Percentiles rank a stretch among this genome's conserved stretches.
Evolutionary conservation across 2,329 filamentous ascomycete genomes (phyloP).

Genomic region (Capronia coronata): DNA sequence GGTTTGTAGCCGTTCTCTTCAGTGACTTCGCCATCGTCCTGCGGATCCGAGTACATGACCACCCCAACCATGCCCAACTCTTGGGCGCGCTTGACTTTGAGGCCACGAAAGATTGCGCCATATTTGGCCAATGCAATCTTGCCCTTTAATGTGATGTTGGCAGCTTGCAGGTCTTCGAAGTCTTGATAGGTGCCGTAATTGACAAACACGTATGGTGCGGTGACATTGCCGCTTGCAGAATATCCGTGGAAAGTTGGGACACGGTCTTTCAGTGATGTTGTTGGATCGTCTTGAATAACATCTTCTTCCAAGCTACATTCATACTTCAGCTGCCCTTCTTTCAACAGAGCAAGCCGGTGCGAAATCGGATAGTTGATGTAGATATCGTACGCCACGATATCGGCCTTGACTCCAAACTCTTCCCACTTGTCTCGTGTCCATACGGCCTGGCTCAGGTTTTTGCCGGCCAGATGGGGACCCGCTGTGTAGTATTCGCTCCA

Average conservation of each 20-base stretch:
- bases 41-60: constrained; percentile 80
- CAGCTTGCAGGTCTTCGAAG: constrained; percentile 70
- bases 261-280: constrained; percentile 62
- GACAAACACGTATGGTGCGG: constrained; percentile 76
- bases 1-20: constrained; percentile 70
- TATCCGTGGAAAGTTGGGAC: constrained; percentile 94
- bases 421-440: constrained; percentile 72
- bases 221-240: constrained; percentile 86
- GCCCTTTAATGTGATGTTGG: constrained; percentile 68
- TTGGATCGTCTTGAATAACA: constrained; percentile 73
- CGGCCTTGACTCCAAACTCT: constrained; percentile 57
- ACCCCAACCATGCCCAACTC: constrained; percentile 84
- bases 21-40: constrained; percentile 75
- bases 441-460: constrained; percentile 67
- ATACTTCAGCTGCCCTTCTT: constrained; percentile 57
- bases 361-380: constrained; percentile 72
- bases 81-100: constrained; percentile 89
- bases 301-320: constrained; percentile 80
- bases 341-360: constrained; percentile 61
- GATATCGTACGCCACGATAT: constrained; percentile 64
- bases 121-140: constrained; percentile 87
- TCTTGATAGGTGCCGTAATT: constrained; percentile 87
- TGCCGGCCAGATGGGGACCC: constrained; percentile 68
- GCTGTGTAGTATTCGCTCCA: constrained; percentile 75
- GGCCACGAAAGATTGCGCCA: constrained; percentile 75